Evolutionary conservation across 306 rosid species (phyloP).

Genomic region (Ochetophila trinervis): DNA sequence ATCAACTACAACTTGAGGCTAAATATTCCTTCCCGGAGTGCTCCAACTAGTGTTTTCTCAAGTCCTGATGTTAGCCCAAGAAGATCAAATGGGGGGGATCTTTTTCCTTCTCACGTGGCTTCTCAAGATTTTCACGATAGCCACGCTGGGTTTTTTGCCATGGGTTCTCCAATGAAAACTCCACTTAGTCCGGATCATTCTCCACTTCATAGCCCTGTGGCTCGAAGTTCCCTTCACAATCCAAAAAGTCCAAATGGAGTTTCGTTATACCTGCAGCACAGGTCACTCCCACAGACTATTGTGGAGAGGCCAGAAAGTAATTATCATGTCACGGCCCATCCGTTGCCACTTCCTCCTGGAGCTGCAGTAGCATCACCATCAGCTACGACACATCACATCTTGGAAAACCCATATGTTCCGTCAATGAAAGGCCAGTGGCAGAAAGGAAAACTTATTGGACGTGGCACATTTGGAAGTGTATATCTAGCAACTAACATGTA

Average conservation of each 20-base stretch:
- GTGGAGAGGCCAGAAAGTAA: conserved; percentile 47
- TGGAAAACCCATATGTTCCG: conserved; percentile 31
- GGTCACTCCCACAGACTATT: conserved; percentile 7
- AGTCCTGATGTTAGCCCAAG: conserved; percentile 87
- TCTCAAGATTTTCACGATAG: conserved; percentile 40
- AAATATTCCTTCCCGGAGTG: conserved; percentile 57
- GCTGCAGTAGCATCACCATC: conserved; percentile 37
- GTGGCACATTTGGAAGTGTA: conserved; percentile 92
- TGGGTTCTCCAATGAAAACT: conserved; percentile 29
- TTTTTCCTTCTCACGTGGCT: conserved; percentile 24
- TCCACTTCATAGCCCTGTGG: conserved; percentile 50
- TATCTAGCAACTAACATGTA: conserved; percentile 77
- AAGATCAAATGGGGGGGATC: conserved; percentile 42
- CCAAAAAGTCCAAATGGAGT: conserved; percentile 38
- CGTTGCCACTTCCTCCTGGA: conserved; percentile 85
- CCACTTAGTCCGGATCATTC: conserved; percentile 46
- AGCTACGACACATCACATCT: conserved; percentile 20
- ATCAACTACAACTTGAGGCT: conserved; percentile 27
- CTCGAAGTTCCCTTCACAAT: conserved; percentile 27
- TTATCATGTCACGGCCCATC: conserved; percentile 59
- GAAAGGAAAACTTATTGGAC: conserved; percentile 86
- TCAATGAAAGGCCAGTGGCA: conserved; percentile 80
- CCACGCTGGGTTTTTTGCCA: conserved; percentile 21
- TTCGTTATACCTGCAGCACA: conserved; percentile 24
- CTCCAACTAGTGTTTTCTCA: conserved; percentile 65